phyloP scores from a whole-genome alignment of 495 filamentous ascomycete species.

The Trichoderma parareesei region DNA sequence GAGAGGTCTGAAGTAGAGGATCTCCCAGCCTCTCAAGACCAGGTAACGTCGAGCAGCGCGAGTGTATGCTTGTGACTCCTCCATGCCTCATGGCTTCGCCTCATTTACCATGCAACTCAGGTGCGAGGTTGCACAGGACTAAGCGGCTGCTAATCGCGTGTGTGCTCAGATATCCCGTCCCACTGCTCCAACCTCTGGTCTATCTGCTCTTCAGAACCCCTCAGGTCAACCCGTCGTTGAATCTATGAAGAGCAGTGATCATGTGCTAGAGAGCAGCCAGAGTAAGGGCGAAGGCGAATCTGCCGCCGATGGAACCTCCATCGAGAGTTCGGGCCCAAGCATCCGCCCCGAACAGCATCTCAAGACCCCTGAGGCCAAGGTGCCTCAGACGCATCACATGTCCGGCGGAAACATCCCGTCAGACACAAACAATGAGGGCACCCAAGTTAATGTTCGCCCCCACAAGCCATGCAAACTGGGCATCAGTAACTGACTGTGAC shows the following conservation, averaged over 20 bases:
- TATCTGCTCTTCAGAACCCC: neutral
- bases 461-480: neutral
- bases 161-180: neutral
- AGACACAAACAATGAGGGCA: neutral
- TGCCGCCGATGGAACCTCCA: neutral
- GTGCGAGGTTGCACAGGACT: slow-evolving; percentile 1
- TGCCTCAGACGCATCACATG: neutral
- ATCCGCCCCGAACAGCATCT: neutral
- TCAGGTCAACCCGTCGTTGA: neutral
- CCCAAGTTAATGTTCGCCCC: neutral
- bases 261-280: neutral
- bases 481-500: neutral
- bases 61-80: neutral
- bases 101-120: neutral
- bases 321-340: neutral
- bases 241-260: neutral
- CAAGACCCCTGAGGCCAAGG: neutral
- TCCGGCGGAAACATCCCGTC: neutral
- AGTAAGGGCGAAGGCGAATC: neutral
- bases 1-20: neutral
- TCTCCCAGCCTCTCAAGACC: neutral
- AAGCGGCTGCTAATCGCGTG: neutral
- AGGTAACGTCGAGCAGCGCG: neutral
- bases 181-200: neutral
- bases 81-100: neutral